These are phyloP conservation scores for Drechslerella dactyloides DNA, from an alignment of 2,329 filamentous ascomycete genomes.

Conservation along the genomic window DNA sequence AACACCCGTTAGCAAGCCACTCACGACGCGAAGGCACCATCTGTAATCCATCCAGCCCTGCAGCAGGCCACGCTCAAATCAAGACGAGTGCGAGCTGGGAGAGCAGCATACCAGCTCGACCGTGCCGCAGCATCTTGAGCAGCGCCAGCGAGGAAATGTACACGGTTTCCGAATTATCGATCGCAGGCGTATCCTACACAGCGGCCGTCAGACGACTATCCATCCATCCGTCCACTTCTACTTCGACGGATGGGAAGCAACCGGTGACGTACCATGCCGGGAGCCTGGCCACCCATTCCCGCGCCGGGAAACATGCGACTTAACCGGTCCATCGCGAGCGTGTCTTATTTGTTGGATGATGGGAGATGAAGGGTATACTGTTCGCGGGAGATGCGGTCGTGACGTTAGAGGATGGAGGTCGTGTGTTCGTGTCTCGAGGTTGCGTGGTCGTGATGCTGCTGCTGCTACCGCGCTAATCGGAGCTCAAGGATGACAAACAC, in stretches of 20 bases:
- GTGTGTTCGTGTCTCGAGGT: too few relatives aligned
- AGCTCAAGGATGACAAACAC: too few relatives aligned
- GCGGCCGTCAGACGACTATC: background rate
- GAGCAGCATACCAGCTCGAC: conserved; percentile 69
- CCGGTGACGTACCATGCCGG: conserved; percentile 66
- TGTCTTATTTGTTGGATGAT: conserved; percentile 22
- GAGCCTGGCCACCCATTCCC: conserved; percentile 66
- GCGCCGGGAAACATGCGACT: conserved; percentile 83
- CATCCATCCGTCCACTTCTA: conserved; percentile 1
- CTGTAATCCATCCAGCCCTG: too few relatives aligned
- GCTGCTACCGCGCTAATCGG: background rate
- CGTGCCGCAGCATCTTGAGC: conserved; percentile 98
- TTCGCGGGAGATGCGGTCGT: too few relatives aligned
- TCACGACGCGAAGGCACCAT: too few relatives aligned
- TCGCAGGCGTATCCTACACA: conserved; percentile 80
- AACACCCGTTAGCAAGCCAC: background rate
- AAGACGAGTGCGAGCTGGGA: background rate
- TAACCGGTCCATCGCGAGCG: conserved; percentile 78
- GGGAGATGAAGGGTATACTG: too few relatives aligned
- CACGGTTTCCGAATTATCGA: conserved; percentile 99
- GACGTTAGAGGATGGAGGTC: too few relatives aligned
- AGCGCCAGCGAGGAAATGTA: conserved; percentile 98
- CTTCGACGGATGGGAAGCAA: conserved; percentile 23
- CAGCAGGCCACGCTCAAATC: too few relatives aligned
- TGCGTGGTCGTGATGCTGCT: background rate